These are phyloP conservation scores for Marchantia paleacea DNA, from an alignment of 225 moss, liverwort and hornwort species.

Conservation along the genomic window DNA sequence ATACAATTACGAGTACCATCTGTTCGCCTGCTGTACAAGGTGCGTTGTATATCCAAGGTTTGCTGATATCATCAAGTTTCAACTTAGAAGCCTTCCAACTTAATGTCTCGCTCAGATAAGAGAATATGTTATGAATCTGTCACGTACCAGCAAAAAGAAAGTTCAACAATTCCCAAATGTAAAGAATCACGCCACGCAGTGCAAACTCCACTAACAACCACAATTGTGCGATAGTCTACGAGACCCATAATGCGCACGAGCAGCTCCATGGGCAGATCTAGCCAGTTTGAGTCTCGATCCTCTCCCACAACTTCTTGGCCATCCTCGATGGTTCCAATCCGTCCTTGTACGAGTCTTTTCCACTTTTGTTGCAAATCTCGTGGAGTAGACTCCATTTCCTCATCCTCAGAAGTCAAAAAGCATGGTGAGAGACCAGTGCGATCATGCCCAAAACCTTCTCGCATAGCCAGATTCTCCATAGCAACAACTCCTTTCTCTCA, in stretches of 20 bases:
- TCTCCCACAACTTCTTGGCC: constrained; percentile 48
- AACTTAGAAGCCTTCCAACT: no score
- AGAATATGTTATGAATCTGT: background rate
- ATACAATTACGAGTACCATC: no score
- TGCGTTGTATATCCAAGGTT: no score
- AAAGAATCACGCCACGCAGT: constrained; percentile 88
- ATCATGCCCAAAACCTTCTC: constrained; percentile 42
- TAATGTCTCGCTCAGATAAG: no score
- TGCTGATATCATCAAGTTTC: no score
- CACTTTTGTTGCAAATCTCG: constrained; percentile 77
- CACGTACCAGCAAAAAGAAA: constrained; percentile 87
- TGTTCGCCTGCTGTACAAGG: no score
- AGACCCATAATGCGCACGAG: constrained; percentile 72
- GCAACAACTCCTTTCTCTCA: background rate
- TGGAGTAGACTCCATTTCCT: constrained; percentile 88
- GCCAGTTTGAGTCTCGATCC: constrained; percentile 63
- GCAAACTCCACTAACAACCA: constrained; percentile 82
- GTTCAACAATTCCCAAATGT: constrained; percentile 60
- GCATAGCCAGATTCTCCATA: constrained; percentile 57
- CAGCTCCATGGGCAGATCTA: constrained; percentile 90
- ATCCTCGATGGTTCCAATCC: constrained; percentile 35
- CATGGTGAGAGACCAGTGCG: constrained; percentile 49
- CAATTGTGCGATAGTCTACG: constrained; percentile 73
- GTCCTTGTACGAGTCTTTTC: constrained; percentile 71
- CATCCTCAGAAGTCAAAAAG: constrained; percentile 72